A percentile compares a stretch with the other conserved stretches of the same genome.
Conservation (phyloP, 805 yeast species). For the Candida pseudofarinosa region DNA sequence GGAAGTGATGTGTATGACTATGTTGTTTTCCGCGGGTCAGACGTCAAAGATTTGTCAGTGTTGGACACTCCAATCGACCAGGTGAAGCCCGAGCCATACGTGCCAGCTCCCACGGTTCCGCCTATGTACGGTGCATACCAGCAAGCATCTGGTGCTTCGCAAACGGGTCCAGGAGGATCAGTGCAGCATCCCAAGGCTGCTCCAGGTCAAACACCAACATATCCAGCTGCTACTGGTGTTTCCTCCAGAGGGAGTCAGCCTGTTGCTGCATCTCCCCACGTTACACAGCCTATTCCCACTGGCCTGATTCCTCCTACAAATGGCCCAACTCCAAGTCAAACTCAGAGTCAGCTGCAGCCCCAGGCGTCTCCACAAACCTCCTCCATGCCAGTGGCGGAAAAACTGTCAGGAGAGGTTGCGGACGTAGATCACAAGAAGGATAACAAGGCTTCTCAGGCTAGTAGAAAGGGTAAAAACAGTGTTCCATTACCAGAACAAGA, state of each 20-base stretch:
- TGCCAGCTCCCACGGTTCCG: constrained; percentile 11
- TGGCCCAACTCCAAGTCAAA: constrained; percentile 6
- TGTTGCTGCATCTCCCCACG: constrained; percentile 3
- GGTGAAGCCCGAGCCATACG: constrained; percentile 50
- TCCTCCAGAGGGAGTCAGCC: neutral
- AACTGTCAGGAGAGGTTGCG: constrained; percentile 5
- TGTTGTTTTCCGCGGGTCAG: constrained; percentile 85
- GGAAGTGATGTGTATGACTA: constrained; percentile 65
- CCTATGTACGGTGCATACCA: constrained; percentile 12
- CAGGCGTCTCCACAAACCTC: constrained; percentile 10
- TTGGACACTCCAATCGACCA: constrained; percentile 67
- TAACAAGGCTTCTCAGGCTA: constrained; percentile 11
- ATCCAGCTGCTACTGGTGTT: constrained; percentile 3
- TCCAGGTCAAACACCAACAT: constrained; percentile 8
- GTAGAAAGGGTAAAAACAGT: constrained; percentile 8
- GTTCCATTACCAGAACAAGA: constrained; percentile 50
- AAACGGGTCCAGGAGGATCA: constrained; percentile 4
- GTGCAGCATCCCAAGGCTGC: constrained; percentile 5
- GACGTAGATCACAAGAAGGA: constrained; percentile 7
- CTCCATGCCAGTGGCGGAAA: neutral
- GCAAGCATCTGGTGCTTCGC: constrained; percentile 9
- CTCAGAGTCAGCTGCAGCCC: constrained; percentile 6
- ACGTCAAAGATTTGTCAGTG: constrained; percentile 84
- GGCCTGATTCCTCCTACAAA: constrained; percentile 6
- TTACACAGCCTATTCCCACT: constrained; percentile 2